Evolutionary conservation across 768 basidiomycete species (phyloP).

Genomic region (Mrakia frigida): DNA sequence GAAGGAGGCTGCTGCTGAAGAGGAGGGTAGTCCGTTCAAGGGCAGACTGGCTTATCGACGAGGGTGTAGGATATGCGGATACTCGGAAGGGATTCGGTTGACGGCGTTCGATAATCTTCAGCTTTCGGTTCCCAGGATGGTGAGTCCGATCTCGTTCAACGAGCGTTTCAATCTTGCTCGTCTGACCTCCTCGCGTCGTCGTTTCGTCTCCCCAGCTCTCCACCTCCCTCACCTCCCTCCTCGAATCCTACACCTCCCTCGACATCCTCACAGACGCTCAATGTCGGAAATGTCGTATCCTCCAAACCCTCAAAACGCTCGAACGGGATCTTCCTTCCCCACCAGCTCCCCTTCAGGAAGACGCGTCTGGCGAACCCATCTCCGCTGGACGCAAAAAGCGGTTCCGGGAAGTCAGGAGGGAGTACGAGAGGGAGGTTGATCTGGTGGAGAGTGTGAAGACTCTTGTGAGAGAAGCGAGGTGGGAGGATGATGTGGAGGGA

Average conservation of each 20-base stretch:
- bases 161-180: background rate
- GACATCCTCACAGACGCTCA: slow-evolving; percentile 87
- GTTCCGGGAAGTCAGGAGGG: slow-evolving; percentile 62
- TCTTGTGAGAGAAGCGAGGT: slow-evolving; percentile 60
- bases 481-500: slow-evolving; percentile 67
- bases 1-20: too few species aligned
- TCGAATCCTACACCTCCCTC: slow-evolving; percentile 80
- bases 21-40: slow-evolving; percentile 13
- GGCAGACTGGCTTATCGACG: slow-evolving; percentile 29
- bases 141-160: background rate
- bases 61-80: slow-evolving; percentile 25
- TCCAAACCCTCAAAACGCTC: slow-evolving; percentile 64
- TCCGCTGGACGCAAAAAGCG: slow-evolving; percentile 61
- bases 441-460: slow-evolving; percentile 65
- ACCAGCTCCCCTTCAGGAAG: background rate
- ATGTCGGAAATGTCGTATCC: slow-evolving; percentile 83
- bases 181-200: background rate
- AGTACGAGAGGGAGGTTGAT: slow-evolving; percentile 57
- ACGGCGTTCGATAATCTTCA: slow-evolving; percentile 21
- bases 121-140: slow-evolving; percentile 18
- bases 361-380: slow-evolving; percentile 11
- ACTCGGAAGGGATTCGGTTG: slow-evolving; percentile 31
- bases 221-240: slow-evolving; percentile 34
- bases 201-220: background rate
- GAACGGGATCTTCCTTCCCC: slow-evolving; percentile 49